phyloP scores from a whole-genome alignment of 2,329 filamentous ascomycete species.

The Didymella exigua region DNA sequence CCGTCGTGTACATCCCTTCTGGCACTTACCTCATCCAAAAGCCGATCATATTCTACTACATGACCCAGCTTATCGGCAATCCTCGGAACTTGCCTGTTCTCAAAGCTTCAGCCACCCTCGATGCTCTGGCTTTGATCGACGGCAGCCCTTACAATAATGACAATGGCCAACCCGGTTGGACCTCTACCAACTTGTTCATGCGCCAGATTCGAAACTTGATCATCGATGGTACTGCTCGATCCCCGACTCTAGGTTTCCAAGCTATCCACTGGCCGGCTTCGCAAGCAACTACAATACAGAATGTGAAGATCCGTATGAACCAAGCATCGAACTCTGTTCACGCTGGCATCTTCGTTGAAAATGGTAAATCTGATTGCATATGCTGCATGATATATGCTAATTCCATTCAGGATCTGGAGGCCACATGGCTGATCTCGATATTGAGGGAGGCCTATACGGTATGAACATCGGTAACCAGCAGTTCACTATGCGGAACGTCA shows the following conservation, averaged over 20 bases:
- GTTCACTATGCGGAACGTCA: constrained; percentile 64
- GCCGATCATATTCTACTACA: constrained; percentile 67
- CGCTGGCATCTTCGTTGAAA: constrained; percentile 56
- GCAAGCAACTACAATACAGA: constrained; percentile 55
- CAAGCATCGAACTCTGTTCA: constrained; percentile 53
- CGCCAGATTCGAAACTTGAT: constrained; percentile 70
- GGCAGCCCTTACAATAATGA: constrained; percentile 57
- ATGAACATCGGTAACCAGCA: constrained; percentile 56
- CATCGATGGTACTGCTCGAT: constrained; percentile 61
- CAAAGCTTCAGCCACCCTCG: constrained; percentile 59
- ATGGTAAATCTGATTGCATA: constrained; percentile 28
- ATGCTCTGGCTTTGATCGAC: constrained; percentile 64
- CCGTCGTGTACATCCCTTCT: constrained; percentile 63
- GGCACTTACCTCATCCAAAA: constrained; percentile 60
- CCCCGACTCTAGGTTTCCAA: constrained; percentile 53
- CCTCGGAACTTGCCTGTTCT: constrained; percentile 62
- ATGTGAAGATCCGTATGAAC: constrained; percentile 53
- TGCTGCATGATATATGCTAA: not conserved
- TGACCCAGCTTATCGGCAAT: constrained; percentile 67
- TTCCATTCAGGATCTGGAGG: constrained; percentile 48
- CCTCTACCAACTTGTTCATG: constrained; percentile 67
- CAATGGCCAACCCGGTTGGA: constrained; percentile 50
- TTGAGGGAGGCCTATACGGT: constrained; percentile 52
- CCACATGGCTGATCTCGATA: constrained; percentile 55
- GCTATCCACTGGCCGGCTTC: constrained; percentile 57